These are phyloP conservation scores for Gossypium lobatum DNA, from an alignment of 441 rosid species.

Conservation along the genomic window DNA sequence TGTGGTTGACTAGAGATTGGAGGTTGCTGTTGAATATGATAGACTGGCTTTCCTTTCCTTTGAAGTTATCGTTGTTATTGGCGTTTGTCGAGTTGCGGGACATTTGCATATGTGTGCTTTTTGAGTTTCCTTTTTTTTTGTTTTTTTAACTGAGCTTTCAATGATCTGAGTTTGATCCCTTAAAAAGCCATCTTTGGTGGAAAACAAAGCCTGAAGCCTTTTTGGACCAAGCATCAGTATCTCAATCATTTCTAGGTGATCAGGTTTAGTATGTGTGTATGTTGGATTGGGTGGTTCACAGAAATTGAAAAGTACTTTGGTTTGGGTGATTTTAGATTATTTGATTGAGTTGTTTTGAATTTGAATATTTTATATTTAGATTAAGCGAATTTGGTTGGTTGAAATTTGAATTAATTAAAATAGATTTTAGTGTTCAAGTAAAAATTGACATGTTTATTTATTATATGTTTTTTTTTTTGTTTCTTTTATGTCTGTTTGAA, in stretches of 20 bases:
- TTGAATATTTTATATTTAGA: too few relatives aligned
- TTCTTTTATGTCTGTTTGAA: too few relatives aligned
- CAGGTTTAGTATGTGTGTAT: neutral
- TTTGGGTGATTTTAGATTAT: too few relatives aligned
- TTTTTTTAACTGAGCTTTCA: slow-evolving; percentile 7
- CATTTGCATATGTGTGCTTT: slow-evolving; percentile 22
- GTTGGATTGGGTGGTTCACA: neutral
- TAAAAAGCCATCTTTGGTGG: slow-evolving; percentile 14
- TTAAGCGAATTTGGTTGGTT: too few relatives aligned
- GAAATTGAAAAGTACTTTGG: neutral
- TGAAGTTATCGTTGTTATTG: neutral
- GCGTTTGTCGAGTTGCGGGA: slow-evolving; percentile 26
- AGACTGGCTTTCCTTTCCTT: slow-evolving; percentile 4
- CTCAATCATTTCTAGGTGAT: slow-evolving; percentile 17
- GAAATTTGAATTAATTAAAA: too few relatives aligned
- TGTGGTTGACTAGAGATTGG: slow-evolving; percentile 10
- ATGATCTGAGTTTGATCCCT: slow-evolving; percentile 5
- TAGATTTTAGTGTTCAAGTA: too few relatives aligned
- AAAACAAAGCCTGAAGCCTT: slow-evolving; percentile 4
- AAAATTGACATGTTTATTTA: too few relatives aligned
- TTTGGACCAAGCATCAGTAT: slow-evolving; percentile 17
- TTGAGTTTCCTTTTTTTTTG: neutral
- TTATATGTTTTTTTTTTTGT: too few relatives aligned
- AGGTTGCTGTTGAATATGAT: slow-evolving; percentile 20
- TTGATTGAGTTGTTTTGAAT: too few relatives aligned